Percentiles rank a stretch among this genome's conserved stretches.
Conservation (phyloP, 2,329 filamentous ascomycete species). For the Neonectria punicea region DNA sequence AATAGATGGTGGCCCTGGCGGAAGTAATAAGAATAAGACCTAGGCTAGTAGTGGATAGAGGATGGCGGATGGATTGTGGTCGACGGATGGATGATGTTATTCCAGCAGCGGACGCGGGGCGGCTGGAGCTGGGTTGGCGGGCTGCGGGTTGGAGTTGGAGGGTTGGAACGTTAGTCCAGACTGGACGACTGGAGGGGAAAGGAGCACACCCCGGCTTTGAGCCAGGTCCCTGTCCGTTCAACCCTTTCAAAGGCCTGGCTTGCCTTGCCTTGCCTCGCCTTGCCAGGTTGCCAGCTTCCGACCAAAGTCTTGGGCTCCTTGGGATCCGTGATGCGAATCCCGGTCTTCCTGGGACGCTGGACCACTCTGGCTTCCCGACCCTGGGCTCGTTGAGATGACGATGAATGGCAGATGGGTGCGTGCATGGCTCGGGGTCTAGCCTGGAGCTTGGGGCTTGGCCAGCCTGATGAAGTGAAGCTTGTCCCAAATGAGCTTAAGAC, state of each 20-base stretch:
- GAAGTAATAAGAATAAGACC: slow-evolving; percentile 32
- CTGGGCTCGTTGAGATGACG: slow-evolving; percentile 19
- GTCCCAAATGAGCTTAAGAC: slow-evolving; percentile 36
- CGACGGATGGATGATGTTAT: slow-evolving; percentile 42
- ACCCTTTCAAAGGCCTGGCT: background rate
- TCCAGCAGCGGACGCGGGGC: slow-evolving; percentile 38
- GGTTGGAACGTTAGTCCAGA: slow-evolving; percentile 7
- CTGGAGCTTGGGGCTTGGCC: slow-evolving; percentile 12
- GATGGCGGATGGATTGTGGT: slow-evolving; percentile 18
- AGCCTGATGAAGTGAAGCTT: slow-evolving; percentile 22
- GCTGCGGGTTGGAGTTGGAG: background rate
- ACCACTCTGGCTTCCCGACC: background rate
- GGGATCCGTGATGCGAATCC: slow-evolving; percentile 9
- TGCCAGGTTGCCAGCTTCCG: slow-evolving; percentile 2
- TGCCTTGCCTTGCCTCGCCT: slow-evolving; percentile 4
- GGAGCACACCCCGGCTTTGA: slow-evolving; percentile 26
- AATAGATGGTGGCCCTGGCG: slow-evolving; percentile 24
- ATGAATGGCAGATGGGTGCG: slow-evolving; percentile 21
- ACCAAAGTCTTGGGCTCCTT: background rate
- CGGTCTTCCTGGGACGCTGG: background rate
- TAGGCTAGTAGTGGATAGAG: slow-evolving; percentile 10
- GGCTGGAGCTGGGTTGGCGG: slow-evolving; percentile 33
- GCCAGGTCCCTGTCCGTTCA: slow-evolving; percentile 6
- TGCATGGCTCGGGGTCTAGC: slow-evolving; percentile 8
- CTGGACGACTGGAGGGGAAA: slow-evolving; percentile 28